These are phyloP conservation scores for Leucoagaricus sp. DNA, from an alignment of 1,284 basidiomycete genomes.

Conservation along the genomic window DNA sequence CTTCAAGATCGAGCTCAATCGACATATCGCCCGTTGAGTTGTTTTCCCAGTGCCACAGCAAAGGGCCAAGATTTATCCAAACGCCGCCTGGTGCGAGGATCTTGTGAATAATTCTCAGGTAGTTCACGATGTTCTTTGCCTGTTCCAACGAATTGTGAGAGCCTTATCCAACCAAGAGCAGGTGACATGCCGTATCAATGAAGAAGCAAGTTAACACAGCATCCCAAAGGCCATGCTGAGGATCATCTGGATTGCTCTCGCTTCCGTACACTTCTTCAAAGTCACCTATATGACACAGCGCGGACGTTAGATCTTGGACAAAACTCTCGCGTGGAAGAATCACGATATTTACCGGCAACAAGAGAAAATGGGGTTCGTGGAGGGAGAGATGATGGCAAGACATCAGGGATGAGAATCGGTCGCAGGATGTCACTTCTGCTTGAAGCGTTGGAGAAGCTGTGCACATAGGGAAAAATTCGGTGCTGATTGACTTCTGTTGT, in stretches of 20 bases:
- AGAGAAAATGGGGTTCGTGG: slow-evolving; percentile 72
- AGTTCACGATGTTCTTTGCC: slow-evolving; percentile 93
- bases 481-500: slow-evolving; percentile 69
- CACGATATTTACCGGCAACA: slow-evolving; percentile 65
- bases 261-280: slow-evolving; percentile 90
- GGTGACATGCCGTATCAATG: slow-evolving; percentile 80
- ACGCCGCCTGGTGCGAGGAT: slow-evolving; percentile 83
- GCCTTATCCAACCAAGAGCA: neutral
- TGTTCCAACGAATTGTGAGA: slow-evolving; percentile 28
- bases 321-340: too few relatives aligned
- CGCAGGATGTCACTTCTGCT: slow-evolving; percentile 65
- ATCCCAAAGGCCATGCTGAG: slow-evolving; percentile 81
- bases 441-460: slow-evolving; percentile 84
- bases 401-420: slow-evolving; percentile 78
- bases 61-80: slow-evolving; percentile 92
- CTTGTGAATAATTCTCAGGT: slow-evolving; percentile 79
- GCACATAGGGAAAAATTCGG: slow-evolving; percentile 85
- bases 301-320: too few relatives aligned
- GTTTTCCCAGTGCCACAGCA: slow-evolving; percentile 97
- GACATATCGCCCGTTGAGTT: slow-evolving; percentile 78
- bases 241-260: slow-evolving; percentile 50
- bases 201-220: slow-evolving; percentile 96
- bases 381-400: slow-evolving; percentile 75
- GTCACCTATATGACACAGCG: slow-evolving; percentile 61
- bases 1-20: slow-evolving; percentile 88